Evolutionary conservation across 306 rosid genomes (phyloP), one percentile per base, ranked within the genome.

Genomic region (Medicago ruthenica): DNA sequence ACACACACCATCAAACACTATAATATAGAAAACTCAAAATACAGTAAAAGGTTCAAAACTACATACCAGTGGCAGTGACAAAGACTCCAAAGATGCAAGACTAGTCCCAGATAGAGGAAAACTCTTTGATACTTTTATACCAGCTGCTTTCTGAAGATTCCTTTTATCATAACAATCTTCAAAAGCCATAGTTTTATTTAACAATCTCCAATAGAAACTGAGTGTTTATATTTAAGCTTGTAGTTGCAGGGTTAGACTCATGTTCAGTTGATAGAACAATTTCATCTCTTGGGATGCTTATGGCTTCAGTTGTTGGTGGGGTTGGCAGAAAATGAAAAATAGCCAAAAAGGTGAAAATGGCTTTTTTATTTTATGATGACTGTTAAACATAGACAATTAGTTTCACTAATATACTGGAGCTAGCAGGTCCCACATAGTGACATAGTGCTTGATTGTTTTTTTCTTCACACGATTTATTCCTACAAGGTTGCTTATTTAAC

Each of bases 61-160:
- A 11, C 85, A 72, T 75, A 93, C 97, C 40, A 78, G 74, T 47
- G 98, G 98, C 81, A 82, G 11, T 45, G 97, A 82, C 73, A 93
- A 50, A 51, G 87, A 88, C 75, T 88, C 92, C 79, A 90, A 71
- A 50, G 88, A 85, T 27, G 96, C 97, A 37, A 92, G 83, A 70
- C 87, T 88, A 66, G 88, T 63, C 48, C 82, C 82, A 59, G 86
- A 70, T 79, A 79, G 78, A 16, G 86, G 40, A 65, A 82, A 87
- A 22, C 79, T 72, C n/a, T 73, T 63, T 1, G 93, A 85, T 72
- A 86, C 67, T 76, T 31, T 67, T 55, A 79, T 63, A 63, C 83
- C 86, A 76, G 72, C 71, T 74, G 57, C 7, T 58, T 63, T 82
- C 17, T 64, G 79, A 13, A 75, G 10, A 85, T 70, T 81, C 75